Base-by-base conservation (phyloP, 306 rosid species). In the Malus orientalis region DNA sequence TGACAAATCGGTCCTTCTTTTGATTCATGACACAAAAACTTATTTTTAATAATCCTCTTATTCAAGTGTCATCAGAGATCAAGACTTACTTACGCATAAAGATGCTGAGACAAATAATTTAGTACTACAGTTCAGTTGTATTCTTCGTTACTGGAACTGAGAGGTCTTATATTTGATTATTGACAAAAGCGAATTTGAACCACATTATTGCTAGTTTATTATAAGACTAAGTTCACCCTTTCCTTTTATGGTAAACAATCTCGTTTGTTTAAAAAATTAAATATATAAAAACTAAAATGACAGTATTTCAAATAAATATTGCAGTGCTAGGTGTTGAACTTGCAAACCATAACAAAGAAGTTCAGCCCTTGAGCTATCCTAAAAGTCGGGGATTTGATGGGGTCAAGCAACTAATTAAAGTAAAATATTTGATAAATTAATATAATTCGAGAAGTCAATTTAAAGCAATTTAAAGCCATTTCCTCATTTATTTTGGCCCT, bases 381-480 rank as follows among this genome's bases (percentile, higher is more conserved):
- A 82, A 69, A 40, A 79, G 79, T 74, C 73, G 67, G 54, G 29
- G 55, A 49, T 49, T 68, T 19, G 10, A 65, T 65, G 49, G 47
- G 70, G 29, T 65, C 70, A 65, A 19, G 49, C 70, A 65, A 63
- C 42, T 1, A 49, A 14, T 5, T 49, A 4, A 36, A 27, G 18
- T 73, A 5, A 22, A 8, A 22, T 18, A 73, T n/a, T 36, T 38
- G 76, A 12, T 30, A 6, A 71, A 66, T 18, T n/a, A 19, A 25
- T 5, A 10, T 23, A 59, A 55, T 57, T 57, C 12, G 61, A 25
- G 32, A 69, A 66, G 49, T 49, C 61, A 44, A 32, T 40, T 73
- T 23, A 29, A 74, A 54, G 55, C 4, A 33, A 51, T 25, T 12
- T 13, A 13, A 47, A 47, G 11, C 29, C 45, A 20, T 11, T 14